phyloP scores from a whole-genome alignment of 345 rosid genomes.

The Citropsis articulata region DNA sequence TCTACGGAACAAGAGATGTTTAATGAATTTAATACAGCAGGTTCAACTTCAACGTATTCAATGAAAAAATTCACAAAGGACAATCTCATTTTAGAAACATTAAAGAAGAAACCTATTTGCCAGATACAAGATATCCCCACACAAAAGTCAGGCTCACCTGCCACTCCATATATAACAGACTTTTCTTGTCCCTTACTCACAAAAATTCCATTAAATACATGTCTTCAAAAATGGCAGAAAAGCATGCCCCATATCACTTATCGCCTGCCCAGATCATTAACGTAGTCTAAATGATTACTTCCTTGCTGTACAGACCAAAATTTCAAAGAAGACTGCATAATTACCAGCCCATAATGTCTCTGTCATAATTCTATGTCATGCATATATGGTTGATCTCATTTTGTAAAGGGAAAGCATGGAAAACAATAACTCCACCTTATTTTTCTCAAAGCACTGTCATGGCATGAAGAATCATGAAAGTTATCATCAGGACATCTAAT shows the following conservation, averaged over 20 bases:
- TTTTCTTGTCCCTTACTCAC: neutral
- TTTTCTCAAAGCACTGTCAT: neutral
- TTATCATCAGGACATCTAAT: neutral
- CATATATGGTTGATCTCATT: neutral
- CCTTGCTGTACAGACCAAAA: neutral
- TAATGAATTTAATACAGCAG: neutral
- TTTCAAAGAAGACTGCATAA: neutral
- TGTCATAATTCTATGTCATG: neutral
- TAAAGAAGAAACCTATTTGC: neutral
- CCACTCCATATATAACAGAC: neutral
- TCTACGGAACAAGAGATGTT: neutral
- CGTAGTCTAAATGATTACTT: neutral
- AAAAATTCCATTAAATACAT: neutral
- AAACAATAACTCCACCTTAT: neutral
- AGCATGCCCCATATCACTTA: neutral
- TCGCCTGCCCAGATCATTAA: neutral
- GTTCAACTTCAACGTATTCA: neutral
- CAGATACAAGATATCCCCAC: neutral
- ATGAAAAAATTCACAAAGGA: neutral
- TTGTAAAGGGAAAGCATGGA: neutral
- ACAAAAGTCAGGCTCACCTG: neutral
- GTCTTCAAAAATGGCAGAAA: slow-evolving; percentile 4
- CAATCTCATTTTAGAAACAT: neutral
- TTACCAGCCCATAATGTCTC: neutral
- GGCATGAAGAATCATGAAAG: neutral